These are phyloP conservation scores for Hordeum pubiflorum DNA, from an alignment of 202 grass and related monocot species.

Conservation along the genomic window DNA sequence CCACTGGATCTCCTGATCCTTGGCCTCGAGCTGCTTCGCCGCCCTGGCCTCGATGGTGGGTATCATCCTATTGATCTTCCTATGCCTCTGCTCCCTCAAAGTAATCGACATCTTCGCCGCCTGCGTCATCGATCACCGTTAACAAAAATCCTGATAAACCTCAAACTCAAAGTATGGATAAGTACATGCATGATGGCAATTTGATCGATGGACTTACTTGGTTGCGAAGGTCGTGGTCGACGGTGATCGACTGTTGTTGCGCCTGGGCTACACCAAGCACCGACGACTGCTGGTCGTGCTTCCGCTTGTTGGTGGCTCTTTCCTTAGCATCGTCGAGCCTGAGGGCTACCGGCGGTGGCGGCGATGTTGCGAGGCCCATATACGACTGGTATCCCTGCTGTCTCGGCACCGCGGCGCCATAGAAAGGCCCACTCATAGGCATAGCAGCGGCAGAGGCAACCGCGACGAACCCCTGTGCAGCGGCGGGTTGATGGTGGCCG, in stretches of 20 bases:
- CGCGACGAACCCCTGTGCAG: too few relatives aligned
- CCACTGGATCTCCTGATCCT: too few relatives aligned
- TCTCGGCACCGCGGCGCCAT: not conserved
- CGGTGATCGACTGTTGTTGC: conserved; percentile 45
- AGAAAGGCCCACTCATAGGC: too few relatives aligned
- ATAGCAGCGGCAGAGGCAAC: too few relatives aligned
- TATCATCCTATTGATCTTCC: not conserved
- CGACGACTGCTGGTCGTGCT: not conserved
- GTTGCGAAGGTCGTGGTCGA: conserved; percentile 45
- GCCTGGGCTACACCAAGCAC: conserved; percentile 10
- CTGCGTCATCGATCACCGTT: conserved; percentile 16
- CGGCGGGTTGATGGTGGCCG: not conserved
- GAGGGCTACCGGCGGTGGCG: not conserved
- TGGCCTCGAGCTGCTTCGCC: too few relatives aligned
- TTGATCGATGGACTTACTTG: conserved; percentile 23
- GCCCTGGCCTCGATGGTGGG: too few relatives aligned
- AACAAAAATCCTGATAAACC: not conserved
- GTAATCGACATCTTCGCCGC: conserved; percentile 33
- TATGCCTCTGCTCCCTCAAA: conserved; percentile 33
- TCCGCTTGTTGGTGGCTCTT: not conserved
- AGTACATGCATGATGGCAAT: not conserved
- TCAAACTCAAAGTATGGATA: not conserved
- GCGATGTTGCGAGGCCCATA: not conserved
- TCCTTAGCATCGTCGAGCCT: conserved; percentile 17
- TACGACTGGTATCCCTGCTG: not conserved